phyloP scores from a whole-genome alignment of 805 yeast genomes.

The Metschnikowia anglica region DNA sequence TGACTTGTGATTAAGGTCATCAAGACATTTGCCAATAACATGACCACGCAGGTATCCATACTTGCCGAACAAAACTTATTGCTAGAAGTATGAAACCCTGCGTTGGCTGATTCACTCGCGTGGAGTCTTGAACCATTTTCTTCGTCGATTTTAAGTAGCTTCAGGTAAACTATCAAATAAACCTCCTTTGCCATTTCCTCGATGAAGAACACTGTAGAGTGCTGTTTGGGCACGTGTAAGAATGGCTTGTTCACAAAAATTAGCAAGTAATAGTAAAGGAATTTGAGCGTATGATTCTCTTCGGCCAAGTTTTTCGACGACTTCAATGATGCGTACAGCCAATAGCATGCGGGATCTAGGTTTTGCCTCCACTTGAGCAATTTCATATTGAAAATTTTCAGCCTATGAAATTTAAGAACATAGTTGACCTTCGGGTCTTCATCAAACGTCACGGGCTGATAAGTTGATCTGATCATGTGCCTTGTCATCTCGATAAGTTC shows the following conservation, averaged over 20 bases:
- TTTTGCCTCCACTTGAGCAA: conserved; percentile 20
- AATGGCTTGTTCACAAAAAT: conserved; percentile 22
- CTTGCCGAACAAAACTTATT: conserved; percentile 16
- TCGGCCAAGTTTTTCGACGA: conserved; percentile 13
- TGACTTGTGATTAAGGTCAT: conserved; percentile 18
- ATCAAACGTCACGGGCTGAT: conserved; percentile 19
- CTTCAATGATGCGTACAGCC: conserved; percentile 19
- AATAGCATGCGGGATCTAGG: conserved; percentile 15
- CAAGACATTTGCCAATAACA: conserved; percentile 16
- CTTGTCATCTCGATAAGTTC: conserved; percentile 19
- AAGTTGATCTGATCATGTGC: conserved; percentile 19
- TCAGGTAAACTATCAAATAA: conserved; percentile 14
- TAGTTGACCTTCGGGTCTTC: conserved; percentile 21
- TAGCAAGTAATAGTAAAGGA: conserved; percentile 17
- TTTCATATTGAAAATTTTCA: conserved; percentile 19
- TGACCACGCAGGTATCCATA: conserved; percentile 20
- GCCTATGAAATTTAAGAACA: conserved; percentile 21
- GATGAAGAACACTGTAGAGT: conserved; percentile 18
- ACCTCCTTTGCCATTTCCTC: conserved; percentile 22
- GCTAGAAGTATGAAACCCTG: background rate
- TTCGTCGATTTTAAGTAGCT: conserved; percentile 13
- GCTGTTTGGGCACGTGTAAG: conserved; percentile 21
- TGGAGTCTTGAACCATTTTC: conserved; percentile 5
- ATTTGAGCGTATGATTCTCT: conserved; percentile 21
- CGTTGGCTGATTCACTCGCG: background rate